Percentiles rank a stretch among this genome's conserved stretches.
phyloP scores from a whole-genome alignment of 2,329 filamentous ascomycete genomes.

The Xylariaceae sp. region DNA sequence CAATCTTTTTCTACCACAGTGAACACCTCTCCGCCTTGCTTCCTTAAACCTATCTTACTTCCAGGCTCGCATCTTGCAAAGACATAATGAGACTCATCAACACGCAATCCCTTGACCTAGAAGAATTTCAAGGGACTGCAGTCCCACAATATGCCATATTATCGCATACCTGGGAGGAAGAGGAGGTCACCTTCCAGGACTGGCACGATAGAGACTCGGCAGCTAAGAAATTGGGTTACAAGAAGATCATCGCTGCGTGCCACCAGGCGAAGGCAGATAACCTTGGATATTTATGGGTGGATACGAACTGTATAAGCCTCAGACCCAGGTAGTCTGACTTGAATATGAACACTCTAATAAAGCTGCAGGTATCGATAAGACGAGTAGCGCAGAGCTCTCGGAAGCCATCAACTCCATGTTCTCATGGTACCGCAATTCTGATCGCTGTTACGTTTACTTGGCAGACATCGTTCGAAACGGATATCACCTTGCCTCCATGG shows the following conservation, averaged over 20 bases:
- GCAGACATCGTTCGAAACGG: too few species aligned
- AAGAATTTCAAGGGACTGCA: background rate
- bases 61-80: too few species aligned
- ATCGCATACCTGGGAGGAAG: slow-evolving; percentile 8
- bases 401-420: too few species aligned
- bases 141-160: slow-evolving; percentile 8
- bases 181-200: slow-evolving; percentile 8
- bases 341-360: too few species aligned
- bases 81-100: slow-evolving; percentile 8
- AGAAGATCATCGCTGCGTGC: slow-evolving; percentile 5
- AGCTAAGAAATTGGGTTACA: background rate
- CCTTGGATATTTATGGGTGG: slow-evolving; percentile 24
- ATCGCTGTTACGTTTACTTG: slow-evolving; percentile 26
- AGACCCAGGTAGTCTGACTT: too few species aligned
- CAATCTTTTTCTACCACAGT: too few species aligned
- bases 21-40: too few species aligned
- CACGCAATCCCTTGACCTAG: background rate
- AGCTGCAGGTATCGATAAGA: too few species aligned
- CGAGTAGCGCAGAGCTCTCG: too few species aligned
- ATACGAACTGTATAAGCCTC: slow-evolving; percentile 21
- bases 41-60: too few species aligned
- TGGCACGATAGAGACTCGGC: background rate
- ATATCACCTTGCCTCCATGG: too few species aligned
- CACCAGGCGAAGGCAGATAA: background rate
- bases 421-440: slow-evolving; percentile 24